These are phyloP conservation scores for Salix viminalis DNA, from an alignment of 345 rosid genomes.

Conservation along the genomic window DNA sequence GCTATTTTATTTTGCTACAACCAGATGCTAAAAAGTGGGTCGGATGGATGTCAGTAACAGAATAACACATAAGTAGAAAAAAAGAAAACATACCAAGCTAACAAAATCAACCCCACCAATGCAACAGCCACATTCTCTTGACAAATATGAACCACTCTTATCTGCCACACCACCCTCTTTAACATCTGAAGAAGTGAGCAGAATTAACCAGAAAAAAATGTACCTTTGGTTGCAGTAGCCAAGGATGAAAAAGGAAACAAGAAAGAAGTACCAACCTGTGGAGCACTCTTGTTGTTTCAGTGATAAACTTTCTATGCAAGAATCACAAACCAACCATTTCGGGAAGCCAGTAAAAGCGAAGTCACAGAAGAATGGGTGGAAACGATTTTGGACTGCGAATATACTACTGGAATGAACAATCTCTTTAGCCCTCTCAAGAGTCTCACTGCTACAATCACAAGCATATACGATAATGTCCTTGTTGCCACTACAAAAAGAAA, in stretches of 20 bases:
- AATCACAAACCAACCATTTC: slow-evolving; percentile 50
- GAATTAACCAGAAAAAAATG: neutral
- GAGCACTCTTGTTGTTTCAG: slow-evolving; percentile 17
- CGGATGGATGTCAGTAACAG: neutral
- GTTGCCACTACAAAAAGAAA: slow-evolving; percentile 47
- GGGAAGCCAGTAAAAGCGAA: slow-evolving; percentile 59
- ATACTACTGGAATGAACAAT: slow-evolving; percentile 27
- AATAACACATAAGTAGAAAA: neutral
- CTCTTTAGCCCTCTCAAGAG: slow-evolving; percentile 61
- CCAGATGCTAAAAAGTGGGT: neutral
- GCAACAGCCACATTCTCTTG: slow-evolving; percentile 41
- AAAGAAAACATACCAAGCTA: slow-evolving; percentile 53
- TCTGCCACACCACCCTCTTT: slow-evolving; percentile 16
- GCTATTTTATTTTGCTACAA: neutral
- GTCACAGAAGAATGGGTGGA: slow-evolving; percentile 60
- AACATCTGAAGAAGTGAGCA: slow-evolving; percentile 23
- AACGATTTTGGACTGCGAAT: slow-evolving; percentile 28
- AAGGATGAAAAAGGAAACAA: neutral
- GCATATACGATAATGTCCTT: slow-evolving; percentile 59
- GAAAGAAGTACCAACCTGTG: slow-evolving; percentile 26
- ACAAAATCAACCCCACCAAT: slow-evolving; percentile 74
- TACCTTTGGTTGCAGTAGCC: neutral
- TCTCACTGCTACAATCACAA: slow-evolving; percentile 76
- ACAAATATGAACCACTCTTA: slow-evolving; percentile 12
- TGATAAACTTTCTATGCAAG: slow-evolving; percentile 32